phyloP scores from a whole-genome alignment of 331 rosid genomes.

The Malus hybrid region DNA sequence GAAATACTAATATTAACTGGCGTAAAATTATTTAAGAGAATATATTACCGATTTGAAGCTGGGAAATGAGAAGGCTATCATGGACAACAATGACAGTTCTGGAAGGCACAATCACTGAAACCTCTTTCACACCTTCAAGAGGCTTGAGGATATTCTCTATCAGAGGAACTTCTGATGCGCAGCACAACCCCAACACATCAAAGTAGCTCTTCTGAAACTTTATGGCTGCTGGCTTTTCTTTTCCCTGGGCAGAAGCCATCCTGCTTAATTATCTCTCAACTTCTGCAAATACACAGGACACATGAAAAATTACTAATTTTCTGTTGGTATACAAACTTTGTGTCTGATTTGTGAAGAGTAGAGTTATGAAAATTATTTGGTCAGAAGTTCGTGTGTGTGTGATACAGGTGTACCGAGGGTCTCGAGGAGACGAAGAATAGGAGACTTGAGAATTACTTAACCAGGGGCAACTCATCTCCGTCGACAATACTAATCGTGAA shows the following conservation, averaged over 20 bases:
- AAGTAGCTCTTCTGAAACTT: constrained; percentile 68
- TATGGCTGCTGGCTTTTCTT: constrained; percentile 14
- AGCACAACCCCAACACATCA: constrained; percentile 85
- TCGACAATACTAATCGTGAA: no score
- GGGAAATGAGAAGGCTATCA: constrained; percentile 58
- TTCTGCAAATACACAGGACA: background rate
- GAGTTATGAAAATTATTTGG: background rate
- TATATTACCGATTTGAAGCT: constrained; percentile 62
- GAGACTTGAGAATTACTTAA: no score
- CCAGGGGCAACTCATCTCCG: no score
- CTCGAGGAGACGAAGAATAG: no score
- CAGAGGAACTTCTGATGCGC: constrained; percentile 75
- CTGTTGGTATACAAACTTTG: background rate
- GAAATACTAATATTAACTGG: background rate
- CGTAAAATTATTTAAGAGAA: background rate
- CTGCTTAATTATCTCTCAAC: background rate
- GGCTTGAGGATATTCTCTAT: constrained; percentile 62
- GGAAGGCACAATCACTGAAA: constrained; percentile 62
- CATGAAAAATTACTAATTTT: background rate
- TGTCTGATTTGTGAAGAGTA: background rate
- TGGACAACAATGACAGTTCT: constrained; percentile 85
- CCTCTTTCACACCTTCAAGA: constrained; percentile 59
- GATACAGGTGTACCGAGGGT: no score
- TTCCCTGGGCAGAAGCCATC: constrained; percentile 27
- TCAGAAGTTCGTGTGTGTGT: background rate